Evolutionary conservation across 768 basidiomycete species (phyloP).

Genomic region (Suillus americanus): DNA sequence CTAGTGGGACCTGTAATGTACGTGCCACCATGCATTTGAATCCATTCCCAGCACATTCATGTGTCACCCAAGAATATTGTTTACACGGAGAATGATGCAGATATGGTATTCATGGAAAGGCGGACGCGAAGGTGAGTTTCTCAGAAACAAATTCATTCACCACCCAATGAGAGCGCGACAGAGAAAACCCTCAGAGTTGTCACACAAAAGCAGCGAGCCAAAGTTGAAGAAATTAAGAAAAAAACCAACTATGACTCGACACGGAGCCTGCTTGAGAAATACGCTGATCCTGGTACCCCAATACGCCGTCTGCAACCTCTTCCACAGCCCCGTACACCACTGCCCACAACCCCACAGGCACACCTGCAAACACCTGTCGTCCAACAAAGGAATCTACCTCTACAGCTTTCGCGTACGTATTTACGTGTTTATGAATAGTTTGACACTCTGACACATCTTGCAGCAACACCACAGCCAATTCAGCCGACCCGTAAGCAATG

Average conservation of each 20-base stretch:
- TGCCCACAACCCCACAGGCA: slow-evolving; percentile 22
- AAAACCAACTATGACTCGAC: slow-evolving; percentile 96
- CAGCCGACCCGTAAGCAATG: slow-evolving; percentile 67
- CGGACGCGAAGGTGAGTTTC: slow-evolving; percentile 66
- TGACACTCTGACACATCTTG: slow-evolving; percentile 11
- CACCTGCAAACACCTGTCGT: slow-evolving; percentile 22
- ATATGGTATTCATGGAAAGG: slow-evolving; percentile 82
- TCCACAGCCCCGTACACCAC: slow-evolving; percentile 32
- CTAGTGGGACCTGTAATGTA: slow-evolving; percentile 78
- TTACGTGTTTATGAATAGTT: not conserved
- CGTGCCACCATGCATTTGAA: slow-evolving; percentile 29
- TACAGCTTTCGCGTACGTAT: slow-evolving; percentile 41
- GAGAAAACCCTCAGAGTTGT: slow-evolving; percentile 78
- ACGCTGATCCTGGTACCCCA: slow-evolving; percentile 63
- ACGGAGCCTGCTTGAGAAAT: slow-evolving; percentile 84
- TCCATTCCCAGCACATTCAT: not conserved
- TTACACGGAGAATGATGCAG: slow-evolving; percentile 78
- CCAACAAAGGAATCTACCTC: slow-evolving; percentile 23
- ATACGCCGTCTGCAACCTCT: slow-evolving; percentile 41
- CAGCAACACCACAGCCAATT: slow-evolving; percentile 41
- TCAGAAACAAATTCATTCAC: not conserved
- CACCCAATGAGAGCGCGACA: slow-evolving; percentile 29
- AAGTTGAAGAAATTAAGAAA: slow-evolving; percentile 96
- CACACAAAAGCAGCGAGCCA: slow-evolving; percentile 75
- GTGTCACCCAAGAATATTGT: slow-evolving; percentile 53